These are phyloP conservation scores for Boletus pseudo-olivaceus DNA, from an alignment of 768 basidiomycete genomes.

Conservation along the genomic window DNA sequence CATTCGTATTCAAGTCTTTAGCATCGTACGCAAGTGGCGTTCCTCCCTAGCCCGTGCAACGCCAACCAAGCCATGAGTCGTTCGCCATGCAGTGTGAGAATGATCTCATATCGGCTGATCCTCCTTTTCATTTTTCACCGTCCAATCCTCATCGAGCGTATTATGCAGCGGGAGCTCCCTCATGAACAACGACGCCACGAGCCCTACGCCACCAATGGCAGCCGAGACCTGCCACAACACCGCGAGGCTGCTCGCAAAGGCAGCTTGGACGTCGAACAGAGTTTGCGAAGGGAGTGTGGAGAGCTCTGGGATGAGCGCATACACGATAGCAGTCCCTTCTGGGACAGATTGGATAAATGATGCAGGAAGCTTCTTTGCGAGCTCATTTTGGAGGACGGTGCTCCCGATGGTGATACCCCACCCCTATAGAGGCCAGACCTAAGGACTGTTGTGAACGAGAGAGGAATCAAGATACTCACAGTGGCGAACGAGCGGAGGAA, in stretches of 20 bases:
- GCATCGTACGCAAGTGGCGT: too few relatives aligned
- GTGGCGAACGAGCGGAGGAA: conserved; percentile 37
- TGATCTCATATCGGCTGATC: neutral
- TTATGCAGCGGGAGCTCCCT: neutral
- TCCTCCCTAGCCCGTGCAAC: too few relatives aligned
- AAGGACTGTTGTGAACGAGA: neutral
- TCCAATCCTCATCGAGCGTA: conserved; percentile 5
- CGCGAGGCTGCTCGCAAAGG: conserved; percentile 39
- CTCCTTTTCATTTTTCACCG: neutral
- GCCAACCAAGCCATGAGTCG: too few relatives aligned
- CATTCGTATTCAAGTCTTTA: too few relatives aligned
- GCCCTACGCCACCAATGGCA: conserved; percentile 26
- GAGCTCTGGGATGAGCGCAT: conserved; percentile 46
- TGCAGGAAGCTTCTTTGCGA: conserved; percentile 39
- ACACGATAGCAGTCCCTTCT: conserved; percentile 39
- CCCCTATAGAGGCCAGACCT: conserved; percentile 23
- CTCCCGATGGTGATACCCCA: conserved; percentile 51
- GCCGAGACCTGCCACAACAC: conserved; percentile 41
- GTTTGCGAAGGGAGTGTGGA: conserved; percentile 32
- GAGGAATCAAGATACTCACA: conserved; percentile 17
- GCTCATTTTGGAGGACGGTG: conserved; percentile 48
- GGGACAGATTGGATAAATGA: conserved; percentile 36
- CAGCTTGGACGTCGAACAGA: conserved; percentile 34
- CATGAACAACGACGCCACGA: conserved; percentile 6
- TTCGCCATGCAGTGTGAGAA: neutral